phyloP scores from a whole-genome alignment of 2,329 filamentous ascomycete genomes.

The Ustulina deusta region DNA sequence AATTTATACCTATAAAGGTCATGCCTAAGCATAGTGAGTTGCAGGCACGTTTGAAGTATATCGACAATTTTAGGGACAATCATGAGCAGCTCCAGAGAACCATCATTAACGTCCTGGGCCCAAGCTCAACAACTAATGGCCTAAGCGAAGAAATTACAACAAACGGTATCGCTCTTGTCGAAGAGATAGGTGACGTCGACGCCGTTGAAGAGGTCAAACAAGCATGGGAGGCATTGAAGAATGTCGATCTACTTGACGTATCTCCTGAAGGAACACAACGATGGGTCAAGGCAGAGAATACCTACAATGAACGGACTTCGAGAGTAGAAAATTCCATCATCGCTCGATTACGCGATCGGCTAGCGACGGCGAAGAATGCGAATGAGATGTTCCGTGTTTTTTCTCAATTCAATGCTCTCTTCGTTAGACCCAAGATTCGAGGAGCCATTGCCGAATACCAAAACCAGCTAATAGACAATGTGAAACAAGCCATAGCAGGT shows the following conservation, averaged over 20 bases:
- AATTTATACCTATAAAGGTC: conserved; percentile 99
- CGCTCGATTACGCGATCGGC: conserved; percentile 87
- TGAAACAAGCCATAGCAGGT: conserved; percentile 93
- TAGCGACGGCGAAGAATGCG: conserved; percentile 95
- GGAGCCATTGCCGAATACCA: conserved; percentile 98
- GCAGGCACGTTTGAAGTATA: conserved; percentile 91
- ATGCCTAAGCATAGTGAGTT: conserved; percentile 86
- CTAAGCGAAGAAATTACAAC: conserved; percentile 62
- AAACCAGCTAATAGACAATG: conserved; percentile 96
- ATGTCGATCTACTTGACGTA: conserved; percentile 95
- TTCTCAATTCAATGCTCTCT: conserved; percentile 98
- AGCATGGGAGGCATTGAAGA: conserved; percentile 92
- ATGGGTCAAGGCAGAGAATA: conserved; percentile 94
- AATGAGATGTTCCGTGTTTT: conserved; percentile 99
- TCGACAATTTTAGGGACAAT: conserved; percentile 93
- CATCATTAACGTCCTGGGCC: conserved; percentile 95
- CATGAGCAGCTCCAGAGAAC: conserved; percentile 97
- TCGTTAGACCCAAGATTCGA: conserved; percentile 98
- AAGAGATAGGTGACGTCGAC: conserved; percentile 97
- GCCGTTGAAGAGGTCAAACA: conserved; percentile 96
- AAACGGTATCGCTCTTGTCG: conserved; percentile 78
- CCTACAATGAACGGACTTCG: conserved; percentile 97
- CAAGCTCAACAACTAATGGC: conserved; percentile 70
- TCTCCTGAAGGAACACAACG: conserved; percentile 87
- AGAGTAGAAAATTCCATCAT: conserved; percentile 99